Conservation (phyloP, 345 rosid species). For the Adansonia digitata region DNA sequence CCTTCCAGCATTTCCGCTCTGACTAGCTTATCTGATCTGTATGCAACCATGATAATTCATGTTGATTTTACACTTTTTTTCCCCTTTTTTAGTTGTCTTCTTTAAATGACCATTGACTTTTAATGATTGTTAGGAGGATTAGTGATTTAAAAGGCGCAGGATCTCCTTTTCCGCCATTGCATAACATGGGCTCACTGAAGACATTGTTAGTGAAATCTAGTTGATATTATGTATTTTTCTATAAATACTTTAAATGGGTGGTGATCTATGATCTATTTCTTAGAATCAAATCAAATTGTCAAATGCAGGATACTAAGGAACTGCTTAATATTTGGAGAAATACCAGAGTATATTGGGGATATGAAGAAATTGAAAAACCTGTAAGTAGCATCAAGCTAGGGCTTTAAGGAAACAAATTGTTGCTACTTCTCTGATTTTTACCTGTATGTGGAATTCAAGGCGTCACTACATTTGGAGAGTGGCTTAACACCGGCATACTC, state of each 20-base stretch:
- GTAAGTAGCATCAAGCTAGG: slow-evolving; percentile 38
- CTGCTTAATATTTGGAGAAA: slow-evolving; percentile 53
- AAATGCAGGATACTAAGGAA: slow-evolving; percentile 57
- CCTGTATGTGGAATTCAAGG: background rate
- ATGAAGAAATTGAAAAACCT: slow-evolving; percentile 60
- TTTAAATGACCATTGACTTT: slow-evolving; percentile 9
- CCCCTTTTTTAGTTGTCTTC: background rate
- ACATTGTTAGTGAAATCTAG: slow-evolving; percentile 54
- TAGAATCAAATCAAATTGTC: background rate
- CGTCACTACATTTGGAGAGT: background rate
- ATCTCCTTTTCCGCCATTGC: slow-evolving; percentile 54
- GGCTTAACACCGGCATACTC: background rate
- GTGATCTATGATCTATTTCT: slow-evolving; percentile 2
- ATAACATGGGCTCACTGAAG: slow-evolving; percentile 52
- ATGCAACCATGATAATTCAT: slow-evolving; percentile 26
- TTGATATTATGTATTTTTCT: background rate
- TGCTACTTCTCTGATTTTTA: background rate
- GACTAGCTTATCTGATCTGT: slow-evolving; percentile 69
- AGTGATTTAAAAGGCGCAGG: slow-evolving; percentile 59
- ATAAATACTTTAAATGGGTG: background rate
- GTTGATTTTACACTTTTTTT: background rate
- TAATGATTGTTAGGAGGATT: slow-evolving; percentile 51
- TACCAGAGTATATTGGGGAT: slow-evolving; percentile 55
- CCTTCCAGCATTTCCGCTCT: slow-evolving; percentile 64
- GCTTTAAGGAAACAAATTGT: background rate